phyloP scores from a whole-genome alignment of 176 grass and related monocot genomes.

The Bolboschoenus planiculmis region DNA sequence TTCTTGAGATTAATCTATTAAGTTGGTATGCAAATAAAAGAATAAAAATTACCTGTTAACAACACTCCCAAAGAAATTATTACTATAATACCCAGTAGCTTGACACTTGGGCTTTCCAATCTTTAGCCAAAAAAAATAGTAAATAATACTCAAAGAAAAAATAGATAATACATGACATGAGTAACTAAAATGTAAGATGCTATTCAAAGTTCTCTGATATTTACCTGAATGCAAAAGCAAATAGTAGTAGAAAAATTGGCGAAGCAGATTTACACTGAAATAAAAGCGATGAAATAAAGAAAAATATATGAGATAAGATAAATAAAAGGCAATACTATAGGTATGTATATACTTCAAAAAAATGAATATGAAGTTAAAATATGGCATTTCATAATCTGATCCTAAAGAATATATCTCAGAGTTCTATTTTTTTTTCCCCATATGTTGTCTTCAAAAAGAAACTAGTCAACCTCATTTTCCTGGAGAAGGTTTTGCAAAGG shows the following conservation, averaged over 20 bases:
- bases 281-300: conserved; percentile 19
- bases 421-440: not conserved
- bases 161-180: not conserved
- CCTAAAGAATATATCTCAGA: conserved; percentile 13
- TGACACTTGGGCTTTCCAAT: conserved; percentile 92
- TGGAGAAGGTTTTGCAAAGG: not conserved
- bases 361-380: not conserved
- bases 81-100: conserved; percentile 90
- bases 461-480: not conserved
- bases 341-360: not conserved
- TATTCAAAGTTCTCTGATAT: conserved; percentile 5
- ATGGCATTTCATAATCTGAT: not conserved
- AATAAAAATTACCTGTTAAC: conserved; percentile 59
- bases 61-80: conserved; percentile 91
- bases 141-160: conserved; percentile 12
- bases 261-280: conserved; percentile 99
- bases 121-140: conserved; percentile 38
- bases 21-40: not conserved
- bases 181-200: not conserved
- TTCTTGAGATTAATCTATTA: not conserved
- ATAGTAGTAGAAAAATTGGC: conserved; percentile 89
- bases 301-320: conserved; percentile 16
- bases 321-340: not conserved
- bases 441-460: not conserved
- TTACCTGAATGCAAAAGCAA: conserved; percentile 99